These are phyloP conservation scores for Coemansia umbellata DNA, from an alignment of 192 early-diverging fungal species.

Conservation along the genomic window DNA sequence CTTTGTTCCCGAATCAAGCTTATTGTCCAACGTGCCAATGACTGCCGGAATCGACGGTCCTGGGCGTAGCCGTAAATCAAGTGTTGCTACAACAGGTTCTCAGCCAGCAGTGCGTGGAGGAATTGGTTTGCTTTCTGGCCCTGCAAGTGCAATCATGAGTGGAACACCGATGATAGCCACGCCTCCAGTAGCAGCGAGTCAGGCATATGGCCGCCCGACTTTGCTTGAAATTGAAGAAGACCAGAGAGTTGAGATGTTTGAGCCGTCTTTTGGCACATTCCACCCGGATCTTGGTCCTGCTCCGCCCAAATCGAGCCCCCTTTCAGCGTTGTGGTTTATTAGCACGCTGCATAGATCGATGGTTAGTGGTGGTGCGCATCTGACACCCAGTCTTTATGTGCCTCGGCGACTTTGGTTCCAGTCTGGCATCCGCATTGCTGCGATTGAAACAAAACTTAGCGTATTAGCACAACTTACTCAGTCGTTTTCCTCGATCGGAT, in stretches of 20 bases:
- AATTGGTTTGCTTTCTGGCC: slow-evolving; percentile 5
- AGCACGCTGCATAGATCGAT: slow-evolving; percentile 48
- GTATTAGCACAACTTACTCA: slow-evolving; percentile 47
- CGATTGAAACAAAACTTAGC: slow-evolving; percentile 49
- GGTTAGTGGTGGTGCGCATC: slow-evolving; percentile 38
- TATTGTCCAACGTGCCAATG: slow-evolving; percentile 19
- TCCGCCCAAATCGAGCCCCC: slow-evolving; percentile 42
- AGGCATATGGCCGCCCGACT: slow-evolving; percentile 31
- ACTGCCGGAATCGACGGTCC: slow-evolving; percentile 22
- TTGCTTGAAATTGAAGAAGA: slow-evolving; percentile 48
- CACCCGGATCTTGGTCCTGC: slow-evolving; percentile 39
- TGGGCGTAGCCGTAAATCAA: slow-evolving; percentile 41
- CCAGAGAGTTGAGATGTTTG: slow-evolving; percentile 48
- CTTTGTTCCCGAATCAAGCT: slow-evolving; percentile 29
- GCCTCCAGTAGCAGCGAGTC: background rate
- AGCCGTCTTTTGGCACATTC: slow-evolving; percentile 50
- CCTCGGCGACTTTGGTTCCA: slow-evolving; percentile 53
- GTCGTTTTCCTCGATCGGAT: slow-evolving; percentile 33
- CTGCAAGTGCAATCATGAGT: background rate
- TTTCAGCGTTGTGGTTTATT: slow-evolving; percentile 50
- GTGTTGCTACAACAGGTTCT: slow-evolving; percentile 29
- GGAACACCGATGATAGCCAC: background rate
- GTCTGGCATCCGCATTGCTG: slow-evolving; percentile 46
- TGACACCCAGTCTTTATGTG: slow-evolving; percentile 47
- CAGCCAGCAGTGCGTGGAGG: slow-evolving; percentile 9